A percentile compares a stretch with the other conserved stretches of the same genome.
Conservation (phyloP, 345 rosid species). For the Aegle marmelos region DNA sequence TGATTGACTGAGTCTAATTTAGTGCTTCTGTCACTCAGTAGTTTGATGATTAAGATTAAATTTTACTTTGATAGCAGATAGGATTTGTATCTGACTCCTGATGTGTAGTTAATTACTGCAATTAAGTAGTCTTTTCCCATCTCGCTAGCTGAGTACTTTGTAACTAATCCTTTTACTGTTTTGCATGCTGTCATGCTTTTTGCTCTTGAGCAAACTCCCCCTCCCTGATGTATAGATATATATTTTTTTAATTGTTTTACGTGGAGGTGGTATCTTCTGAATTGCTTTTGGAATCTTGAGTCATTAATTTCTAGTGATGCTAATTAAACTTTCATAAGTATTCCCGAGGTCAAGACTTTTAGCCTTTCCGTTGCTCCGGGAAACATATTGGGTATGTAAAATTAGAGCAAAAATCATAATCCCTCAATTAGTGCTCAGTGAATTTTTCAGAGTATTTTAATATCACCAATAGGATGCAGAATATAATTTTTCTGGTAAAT, state of each 20-base stretch:
- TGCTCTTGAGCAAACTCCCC: too few relatives aligned
- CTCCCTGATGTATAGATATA: too few relatives aligned
- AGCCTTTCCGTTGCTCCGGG: neutral
- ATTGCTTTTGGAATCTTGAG: neutral
- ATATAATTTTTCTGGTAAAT: neutral
- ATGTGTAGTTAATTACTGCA: neutral
- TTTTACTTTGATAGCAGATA: neutral
- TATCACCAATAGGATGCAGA: neutral
- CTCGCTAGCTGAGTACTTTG: too few relatives aligned
- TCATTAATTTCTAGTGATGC: neutral
- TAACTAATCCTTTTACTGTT: too few relatives aligned
- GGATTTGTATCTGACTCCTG: neutral
- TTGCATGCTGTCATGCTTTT: too few relatives aligned
- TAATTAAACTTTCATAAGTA: neutral
- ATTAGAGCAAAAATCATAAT: neutral
- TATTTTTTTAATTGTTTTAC: too few relatives aligned
- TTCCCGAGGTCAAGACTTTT: neutral
- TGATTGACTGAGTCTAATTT: neutral
- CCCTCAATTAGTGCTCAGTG: neutral
- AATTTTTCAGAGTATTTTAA: neutral
- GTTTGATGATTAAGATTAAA: neutral
- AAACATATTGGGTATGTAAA: neutral
- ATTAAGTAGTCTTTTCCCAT: neutral
- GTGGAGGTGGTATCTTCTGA: too few relatives aligned
- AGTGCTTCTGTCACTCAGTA: neutral